phyloP scores from a whole-genome alignment of 2,329 filamentous ascomycete species.

The Gremmenia infestans region DNA sequence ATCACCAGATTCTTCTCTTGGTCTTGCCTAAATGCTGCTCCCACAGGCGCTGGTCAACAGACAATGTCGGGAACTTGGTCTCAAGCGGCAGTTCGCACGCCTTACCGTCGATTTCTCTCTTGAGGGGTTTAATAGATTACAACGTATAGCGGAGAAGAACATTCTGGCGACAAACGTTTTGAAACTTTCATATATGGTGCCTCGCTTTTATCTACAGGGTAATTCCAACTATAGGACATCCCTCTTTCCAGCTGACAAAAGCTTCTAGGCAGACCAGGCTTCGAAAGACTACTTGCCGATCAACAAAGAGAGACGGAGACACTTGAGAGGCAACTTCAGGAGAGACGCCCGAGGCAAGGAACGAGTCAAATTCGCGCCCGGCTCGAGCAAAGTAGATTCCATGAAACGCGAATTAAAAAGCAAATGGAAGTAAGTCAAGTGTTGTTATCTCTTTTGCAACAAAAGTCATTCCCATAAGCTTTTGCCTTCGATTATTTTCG shows the following conservation, averaged over 20 bases:
- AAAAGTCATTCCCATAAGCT: background rate
- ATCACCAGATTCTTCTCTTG: background rate
- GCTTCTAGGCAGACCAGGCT: background rate
- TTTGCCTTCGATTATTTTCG: background rate
- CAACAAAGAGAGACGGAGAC: background rate
- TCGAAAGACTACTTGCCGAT: constrained; percentile 6
- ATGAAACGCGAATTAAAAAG: background rate
- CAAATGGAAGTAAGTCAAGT: background rate
- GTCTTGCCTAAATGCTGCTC: background rate
- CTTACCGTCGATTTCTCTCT: constrained; percentile 36
- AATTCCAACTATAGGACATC: background rate
- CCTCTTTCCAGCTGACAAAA: constrained; percentile 1
- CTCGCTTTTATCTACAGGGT: constrained; percentile 53
- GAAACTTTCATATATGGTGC: constrained; percentile 56
- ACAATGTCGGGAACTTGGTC: constrained; percentile 1
- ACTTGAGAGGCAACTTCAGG: constrained; percentile 5
- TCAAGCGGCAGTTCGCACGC: constrained; percentile 26
- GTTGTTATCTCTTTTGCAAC: background rate
- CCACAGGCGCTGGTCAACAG: constrained; percentile 2
- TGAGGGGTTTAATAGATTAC: constrained; percentile 43
- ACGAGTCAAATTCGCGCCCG: background rate
- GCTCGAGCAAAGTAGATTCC: background rate
- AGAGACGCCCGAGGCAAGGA: constrained; percentile 1
- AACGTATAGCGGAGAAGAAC: constrained; percentile 42
- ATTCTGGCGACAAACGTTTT: constrained; percentile 50